phyloP scores from a whole-genome alignment of 495 filamentous ascomycete genomes.

The Penicillium cataractarum region DNA sequence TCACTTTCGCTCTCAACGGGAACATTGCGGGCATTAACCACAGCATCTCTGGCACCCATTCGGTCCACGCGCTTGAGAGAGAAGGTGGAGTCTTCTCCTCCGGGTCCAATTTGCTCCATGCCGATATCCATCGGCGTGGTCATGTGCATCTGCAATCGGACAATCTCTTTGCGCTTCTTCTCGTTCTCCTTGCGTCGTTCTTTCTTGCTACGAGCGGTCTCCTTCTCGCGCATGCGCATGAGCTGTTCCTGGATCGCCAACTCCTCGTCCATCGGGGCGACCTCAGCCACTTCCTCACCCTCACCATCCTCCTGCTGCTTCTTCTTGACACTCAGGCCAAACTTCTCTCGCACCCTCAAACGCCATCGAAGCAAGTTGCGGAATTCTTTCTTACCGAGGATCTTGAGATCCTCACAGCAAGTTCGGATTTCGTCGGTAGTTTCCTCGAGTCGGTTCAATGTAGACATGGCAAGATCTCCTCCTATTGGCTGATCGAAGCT shows the following conservation, averaged over 20 bases:
- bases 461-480: conserved; percentile 83
- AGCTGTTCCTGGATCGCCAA: conserved; percentile 85
- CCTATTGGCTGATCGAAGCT: conserved; percentile 75
- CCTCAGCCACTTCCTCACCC: conserved; percentile 73
- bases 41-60: conserved; percentile 65
- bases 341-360: conserved; percentile 84
- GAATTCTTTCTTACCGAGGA: conserved; percentile 94
- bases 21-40: conserved; percentile 80
- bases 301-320: conserved; percentile 54
- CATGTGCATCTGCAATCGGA: conserved; percentile 97
- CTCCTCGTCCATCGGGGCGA: conserved; percentile 93
- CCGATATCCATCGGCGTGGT: conserved; percentile 93
- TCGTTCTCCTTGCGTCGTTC: conserved; percentile 84
- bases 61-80: conserved; percentile 77
- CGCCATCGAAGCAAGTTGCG: conserved; percentile 91
- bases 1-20: conserved; percentile 58
- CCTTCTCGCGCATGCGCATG: conserved; percentile 76
- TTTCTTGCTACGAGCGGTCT: conserved; percentile 72
- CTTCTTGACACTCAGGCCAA: conserved; percentile 80
- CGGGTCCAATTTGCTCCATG: conserved; percentile 81
- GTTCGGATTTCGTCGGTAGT: conserved; percentile 84
- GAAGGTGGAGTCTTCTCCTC: conserved; percentile 81
- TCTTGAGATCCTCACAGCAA: conserved; percentile 87
- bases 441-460: conserved; percentile 86
- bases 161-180: conserved; percentile 84